These are phyloP conservation scores for Auriscalpium orientale DNA, from an alignment of 768 basidiomycete species.

Conservation along the genomic window DNA sequence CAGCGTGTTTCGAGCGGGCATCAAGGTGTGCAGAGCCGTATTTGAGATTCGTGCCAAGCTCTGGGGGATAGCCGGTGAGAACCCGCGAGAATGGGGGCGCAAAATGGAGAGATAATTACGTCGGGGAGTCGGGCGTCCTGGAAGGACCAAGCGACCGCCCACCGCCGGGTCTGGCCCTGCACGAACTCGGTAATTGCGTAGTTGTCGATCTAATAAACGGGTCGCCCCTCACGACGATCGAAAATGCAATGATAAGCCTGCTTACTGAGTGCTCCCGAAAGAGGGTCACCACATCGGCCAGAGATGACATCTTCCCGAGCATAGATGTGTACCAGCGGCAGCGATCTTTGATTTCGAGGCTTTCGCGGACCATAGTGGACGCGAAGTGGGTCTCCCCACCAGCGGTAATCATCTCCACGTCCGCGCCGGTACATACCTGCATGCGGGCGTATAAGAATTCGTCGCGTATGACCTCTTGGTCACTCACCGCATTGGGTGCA, in stretches of 20 bases:
- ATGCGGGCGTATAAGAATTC: background rate
- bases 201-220: slow-evolving; percentile 58
- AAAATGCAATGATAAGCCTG: background rate
- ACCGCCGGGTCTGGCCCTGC: slow-evolving; percentile 86
- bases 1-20: slow-evolving; percentile 55
- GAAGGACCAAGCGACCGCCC: slow-evolving; percentile 88
- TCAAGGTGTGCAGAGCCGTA: slow-evolving; percentile 38
- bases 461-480: background rate
- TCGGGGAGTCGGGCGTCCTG: slow-evolving; percentile 60
- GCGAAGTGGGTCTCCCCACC: slow-evolving; percentile 87
- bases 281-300: slow-evolving; percentile 49
- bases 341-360: slow-evolving; percentile 35
- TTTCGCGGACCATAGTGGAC: slow-evolving; percentile 68
- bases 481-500: slow-evolving; percentile 62
- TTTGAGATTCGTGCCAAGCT: slow-evolving; percentile 29
- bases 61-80: slow-evolving; percentile 30
- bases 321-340: slow-evolving; percentile 92
- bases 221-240: background rate
- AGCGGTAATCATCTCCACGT: slow-evolving; percentile 80
- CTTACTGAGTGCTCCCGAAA: slow-evolving; percentile 42
- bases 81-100: slow-evolving; percentile 15
- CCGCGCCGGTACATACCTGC: slow-evolving; percentile 81
- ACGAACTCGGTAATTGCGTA: slow-evolving; percentile 80
- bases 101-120: slow-evolving; percentile 37
- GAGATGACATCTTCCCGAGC: slow-evolving; percentile 79